phyloP scores from a whole-genome alignment of 177 flowering plant genomes.

The Vitis hybrid region DNA sequence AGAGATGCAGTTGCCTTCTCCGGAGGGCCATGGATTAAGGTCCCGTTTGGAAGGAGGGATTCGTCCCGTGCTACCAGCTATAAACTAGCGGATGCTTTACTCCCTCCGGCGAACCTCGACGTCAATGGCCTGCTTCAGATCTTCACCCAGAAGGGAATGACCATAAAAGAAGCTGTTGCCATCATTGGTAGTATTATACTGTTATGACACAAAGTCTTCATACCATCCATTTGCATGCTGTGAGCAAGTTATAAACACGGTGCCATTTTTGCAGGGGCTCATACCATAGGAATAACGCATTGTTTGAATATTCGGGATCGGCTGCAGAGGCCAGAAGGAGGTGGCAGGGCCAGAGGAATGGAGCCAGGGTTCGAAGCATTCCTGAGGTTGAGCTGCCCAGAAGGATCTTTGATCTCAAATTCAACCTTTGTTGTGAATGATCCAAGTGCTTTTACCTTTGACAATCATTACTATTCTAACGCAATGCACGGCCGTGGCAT shows the following conservation, averaged over 20 bases:
- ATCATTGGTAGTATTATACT: constrained; percentile 41
- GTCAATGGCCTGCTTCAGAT: constrained; percentile 37
- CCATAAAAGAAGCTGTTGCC: constrained; percentile 54
- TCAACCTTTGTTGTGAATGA: constrained; percentile 39
- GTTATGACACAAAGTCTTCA: no score
- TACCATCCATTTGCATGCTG: no score
- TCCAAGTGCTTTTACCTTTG: constrained; percentile 37
- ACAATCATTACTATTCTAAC: constrained; percentile 44
- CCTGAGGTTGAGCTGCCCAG: constrained; percentile 30
- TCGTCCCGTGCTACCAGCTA: constrained; percentile 25
- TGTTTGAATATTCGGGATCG: constrained; percentile 40
- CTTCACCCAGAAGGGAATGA: constrained; percentile 48
- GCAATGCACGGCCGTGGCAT: constrained; percentile 37
- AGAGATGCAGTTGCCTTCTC: constrained; percentile 51
- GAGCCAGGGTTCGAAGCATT: constrained; percentile 17
- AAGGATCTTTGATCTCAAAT: constrained; percentile 19
- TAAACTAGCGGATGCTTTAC: constrained; percentile 38
- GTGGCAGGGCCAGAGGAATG: neutral
- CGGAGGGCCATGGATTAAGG: constrained; percentile 49
- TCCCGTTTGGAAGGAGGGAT: constrained; percentile 55
- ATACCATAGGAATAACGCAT: constrained; percentile 54
- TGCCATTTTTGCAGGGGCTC: constrained; percentile 42
- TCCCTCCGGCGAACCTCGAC: constrained; percentile 35
- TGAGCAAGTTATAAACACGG: no score
- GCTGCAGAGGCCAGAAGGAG: constrained; percentile 8